These are phyloP conservation scores for Priceomyces carsonii DNA, from an alignment of 805 yeast species.

Conservation along the genomic window DNA sequence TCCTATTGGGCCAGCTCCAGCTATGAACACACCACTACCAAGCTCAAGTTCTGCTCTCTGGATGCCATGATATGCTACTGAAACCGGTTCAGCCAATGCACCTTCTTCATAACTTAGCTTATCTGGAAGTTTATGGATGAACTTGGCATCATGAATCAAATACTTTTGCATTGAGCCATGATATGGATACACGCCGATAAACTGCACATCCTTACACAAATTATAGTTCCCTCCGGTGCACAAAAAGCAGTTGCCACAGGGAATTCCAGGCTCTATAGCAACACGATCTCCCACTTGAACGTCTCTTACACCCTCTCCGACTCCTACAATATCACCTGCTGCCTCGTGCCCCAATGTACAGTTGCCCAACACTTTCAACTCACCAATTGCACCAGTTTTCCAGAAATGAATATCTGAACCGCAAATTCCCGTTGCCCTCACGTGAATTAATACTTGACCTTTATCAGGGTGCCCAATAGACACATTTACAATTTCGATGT, in stretches of 20 bases:
- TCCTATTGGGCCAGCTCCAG: constrained; percentile 67
- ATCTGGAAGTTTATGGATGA: constrained; percentile 39
- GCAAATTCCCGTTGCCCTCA: constrained; percentile 22
- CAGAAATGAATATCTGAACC: constrained; percentile 24
- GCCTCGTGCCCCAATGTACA: constrained; percentile 48
- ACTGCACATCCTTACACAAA: constrained; percentile 37
- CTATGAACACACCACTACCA: constrained; percentile 50
- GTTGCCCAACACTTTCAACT: constrained; percentile 34
- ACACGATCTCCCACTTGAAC: constrained; percentile 47
- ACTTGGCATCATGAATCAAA: constrained; percentile 24
- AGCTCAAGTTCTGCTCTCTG: constrained; percentile 45
- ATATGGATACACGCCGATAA: constrained; percentile 38
- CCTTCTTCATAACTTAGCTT: constrained; percentile 52
- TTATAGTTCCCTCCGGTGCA: constrained; percentile 43
- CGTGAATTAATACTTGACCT: constrained; percentile 20
- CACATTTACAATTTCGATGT: too few relatives aligned
- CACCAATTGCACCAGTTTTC: constrained; percentile 21
- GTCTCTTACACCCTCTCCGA: constrained; percentile 49
- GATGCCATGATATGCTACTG: constrained; percentile 55
- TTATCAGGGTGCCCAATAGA: too few relatives aligned
- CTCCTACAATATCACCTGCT: constrained; percentile 46
- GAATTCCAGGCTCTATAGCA: constrained; percentile 56
- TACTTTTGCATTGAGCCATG: constrained; percentile 24
- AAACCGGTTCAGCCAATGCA: constrained; percentile 55
- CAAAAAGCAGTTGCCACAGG: constrained; percentile 43